Conservation (phyloP, 805 yeast genomes). For the Kluyveromyces nonfermentans region DNA sequence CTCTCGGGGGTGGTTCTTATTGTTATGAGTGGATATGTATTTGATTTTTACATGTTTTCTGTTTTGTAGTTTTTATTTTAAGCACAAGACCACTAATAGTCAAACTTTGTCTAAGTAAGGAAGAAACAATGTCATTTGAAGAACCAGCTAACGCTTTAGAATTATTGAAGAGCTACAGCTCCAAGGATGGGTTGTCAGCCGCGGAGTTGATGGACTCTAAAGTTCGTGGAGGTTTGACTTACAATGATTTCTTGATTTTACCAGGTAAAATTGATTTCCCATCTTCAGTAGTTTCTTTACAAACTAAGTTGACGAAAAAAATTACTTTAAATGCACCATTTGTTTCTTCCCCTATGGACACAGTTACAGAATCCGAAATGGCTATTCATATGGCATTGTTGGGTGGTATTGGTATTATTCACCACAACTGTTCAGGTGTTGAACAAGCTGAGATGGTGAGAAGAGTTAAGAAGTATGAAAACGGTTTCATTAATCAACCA, state of each 20-base stretch:
- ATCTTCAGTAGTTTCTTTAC: slow-evolving; percentile 65
- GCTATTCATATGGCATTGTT: slow-evolving; percentile 97
- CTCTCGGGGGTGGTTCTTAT: background rate
- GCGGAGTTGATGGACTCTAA: slow-evolving; percentile 81
- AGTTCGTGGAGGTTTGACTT: slow-evolving; percentile 90
- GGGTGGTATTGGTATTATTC: slow-evolving; percentile 98
- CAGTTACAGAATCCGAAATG: slow-evolving; percentile 96
- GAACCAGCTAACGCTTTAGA: slow-evolving; percentile 57
- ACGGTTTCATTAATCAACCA: slow-evolving; percentile 94
- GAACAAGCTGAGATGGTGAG: slow-evolving; percentile 98
- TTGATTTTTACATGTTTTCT: background rate
- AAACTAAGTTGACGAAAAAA: slow-evolving; percentile 82
- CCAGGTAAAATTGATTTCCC: slow-evolving; percentile 94
- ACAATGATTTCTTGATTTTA: slow-evolving; percentile 88
- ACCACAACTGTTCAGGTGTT: slow-evolving; percentile 92
- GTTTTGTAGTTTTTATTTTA: background rate
- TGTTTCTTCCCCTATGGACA: slow-evolving; percentile 98
- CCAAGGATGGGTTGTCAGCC: slow-evolving; percentile 80
- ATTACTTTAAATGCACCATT: slow-evolving; percentile 90
- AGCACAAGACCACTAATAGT: background rate
- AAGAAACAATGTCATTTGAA: slow-evolving; percentile 7
- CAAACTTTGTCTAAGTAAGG: background rate
- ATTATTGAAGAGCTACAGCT: slow-evolving; percentile 51
- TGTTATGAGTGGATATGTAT: background rate
- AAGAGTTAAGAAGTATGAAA: slow-evolving; percentile 93